These are phyloP conservation scores for Didymella arachidicola DNA, from an alignment of 2,329 filamentous ascomycete species.

Conservation along the genomic window DNA sequence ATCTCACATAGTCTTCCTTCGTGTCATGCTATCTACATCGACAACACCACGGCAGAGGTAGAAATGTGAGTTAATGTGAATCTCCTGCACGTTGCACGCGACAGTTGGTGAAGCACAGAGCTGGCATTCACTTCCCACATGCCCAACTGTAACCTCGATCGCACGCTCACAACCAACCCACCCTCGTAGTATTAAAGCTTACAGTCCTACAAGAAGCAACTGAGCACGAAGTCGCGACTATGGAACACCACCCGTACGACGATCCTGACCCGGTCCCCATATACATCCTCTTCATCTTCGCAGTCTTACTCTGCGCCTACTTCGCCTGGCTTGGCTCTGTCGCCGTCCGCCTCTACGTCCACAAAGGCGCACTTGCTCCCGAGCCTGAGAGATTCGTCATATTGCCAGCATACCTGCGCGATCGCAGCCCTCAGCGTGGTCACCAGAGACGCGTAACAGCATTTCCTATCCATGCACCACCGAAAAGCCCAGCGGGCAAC, in stretches of 20 bases:
- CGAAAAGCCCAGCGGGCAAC: conserved; percentile 1
- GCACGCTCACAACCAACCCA: background rate
- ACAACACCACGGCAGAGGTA: too few relatives aligned
- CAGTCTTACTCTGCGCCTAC: conserved; percentile 27
- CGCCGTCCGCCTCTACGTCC: conserved; percentile 37
- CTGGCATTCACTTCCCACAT: conserved; percentile 9
- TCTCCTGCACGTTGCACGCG: too few relatives aligned
- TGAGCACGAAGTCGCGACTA: background rate
- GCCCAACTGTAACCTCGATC: background rate
- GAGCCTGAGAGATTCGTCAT: conserved; percentile 33
- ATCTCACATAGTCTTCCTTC: too few relatives aligned
- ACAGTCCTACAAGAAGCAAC: background rate
- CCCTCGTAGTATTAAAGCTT: too few relatives aligned
- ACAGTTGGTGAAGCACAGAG: background rate
- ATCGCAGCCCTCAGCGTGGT: conserved; percentile 1
- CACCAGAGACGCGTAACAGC: conserved; percentile 4
- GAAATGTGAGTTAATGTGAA: too few relatives aligned
- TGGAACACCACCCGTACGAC: background rate
- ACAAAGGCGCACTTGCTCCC: conserved; percentile 33
- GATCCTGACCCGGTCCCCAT: conserved; percentile 14
- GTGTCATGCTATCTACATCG: too few relatives aligned
- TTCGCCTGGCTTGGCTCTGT: conserved; percentile 32
- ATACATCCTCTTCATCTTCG: conserved; percentile 29
- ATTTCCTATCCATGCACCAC: conserved; percentile 4
- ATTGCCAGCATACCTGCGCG: conserved; percentile 22